Percentiles rank a stretch among this genome's conserved stretches.
These are phyloP conservation scores for Hypoxylon sp. DNA, from an alignment of 2,329 filamentous ascomycete genomes.

Conservation along the genomic window DNA sequence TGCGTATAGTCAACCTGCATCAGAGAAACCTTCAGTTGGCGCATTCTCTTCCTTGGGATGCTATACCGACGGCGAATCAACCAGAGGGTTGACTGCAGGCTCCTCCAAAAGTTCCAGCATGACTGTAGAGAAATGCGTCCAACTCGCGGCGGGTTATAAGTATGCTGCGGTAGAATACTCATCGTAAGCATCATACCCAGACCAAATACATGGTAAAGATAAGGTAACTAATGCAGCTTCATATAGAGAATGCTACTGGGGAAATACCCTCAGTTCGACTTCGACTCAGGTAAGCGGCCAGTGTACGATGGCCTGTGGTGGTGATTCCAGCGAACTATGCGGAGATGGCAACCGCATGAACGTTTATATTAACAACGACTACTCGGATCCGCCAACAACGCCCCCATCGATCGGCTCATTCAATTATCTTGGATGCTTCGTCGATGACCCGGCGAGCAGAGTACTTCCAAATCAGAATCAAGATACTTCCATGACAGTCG, in stretches of 20 bases:
- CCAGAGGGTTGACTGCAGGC: neutral
- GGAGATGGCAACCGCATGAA: neutral
- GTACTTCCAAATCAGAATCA: neutral
- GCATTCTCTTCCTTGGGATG: neutral
- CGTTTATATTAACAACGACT: neutral
- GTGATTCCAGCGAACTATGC: neutral
- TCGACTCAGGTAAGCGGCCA: neutral
- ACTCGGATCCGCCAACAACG: neutral
- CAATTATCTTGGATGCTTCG: neutral
- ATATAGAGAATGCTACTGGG: neutral
- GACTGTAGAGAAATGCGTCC: neutral
- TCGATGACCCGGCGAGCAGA: neutral
- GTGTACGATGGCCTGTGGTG: neutral
- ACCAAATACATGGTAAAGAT: neutral
- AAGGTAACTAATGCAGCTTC: neutral
- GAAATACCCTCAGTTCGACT: neutral
- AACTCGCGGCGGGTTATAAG: neutral
- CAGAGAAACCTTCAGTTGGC: neutral
- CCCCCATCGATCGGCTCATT: neutral
- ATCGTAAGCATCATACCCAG: neutral
- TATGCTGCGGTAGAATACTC: neutral
- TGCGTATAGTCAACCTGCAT: neutral
- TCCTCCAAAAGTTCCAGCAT: neutral
- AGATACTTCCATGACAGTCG: neutral
- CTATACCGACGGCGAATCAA: neutral